Evolutionary conservation across 768 basidiomycete species (phyloP), one percentile per base, ranked within the genome.

Genomic region (Pilatotrama ljubarskyi): DNA sequence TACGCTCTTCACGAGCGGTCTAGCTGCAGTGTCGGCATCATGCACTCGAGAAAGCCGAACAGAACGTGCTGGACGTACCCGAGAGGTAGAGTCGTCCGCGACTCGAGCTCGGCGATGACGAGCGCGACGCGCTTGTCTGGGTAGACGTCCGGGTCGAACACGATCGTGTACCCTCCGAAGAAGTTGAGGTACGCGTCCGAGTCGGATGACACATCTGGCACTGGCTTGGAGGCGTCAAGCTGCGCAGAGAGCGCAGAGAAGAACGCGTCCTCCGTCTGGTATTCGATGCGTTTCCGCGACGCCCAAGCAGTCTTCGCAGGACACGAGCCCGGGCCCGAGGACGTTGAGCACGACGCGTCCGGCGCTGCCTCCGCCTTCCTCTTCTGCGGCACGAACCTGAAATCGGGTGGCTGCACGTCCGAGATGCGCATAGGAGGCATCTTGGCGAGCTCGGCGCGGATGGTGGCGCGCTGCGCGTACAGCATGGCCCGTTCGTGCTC

Each of bases 91-190:
- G 5, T 3, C 24, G 20, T 56, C 15, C 29, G 10, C 18, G 38
- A 2, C 15, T 26, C 40, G 41, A 25, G 32, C 42, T 17, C 50
- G 15, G 37, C 25, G 17, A 29, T 17, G 46, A 64, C 55, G 29
- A 55, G 51, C 52, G 40, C 48, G 36, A 51, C 63, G 36, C 58
- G 64, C 38, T 36, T 22, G 41, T 35, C 37, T 17, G 50, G n/a
- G 9, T 32, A 18, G 17, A 64, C 24, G 15, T 51, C 32, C 8
- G 67, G 63, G 58, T 68, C 67, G n/a, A 59, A 53, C 25, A 68
- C 48, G 32, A 68, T 56, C n/a, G 67, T 56, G 55, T 59, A 68
- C 7, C 53, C 26, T 4, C 64, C 67, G 24, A 54, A 35, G 59
- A 66, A 68, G 13, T 46, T 51, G 44, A 64, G 36, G 51, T 36